phyloP scores from a whole-genome alignment of 768 basidiomycete genomes.

The Hemileccinum rubropunctum region DNA sequence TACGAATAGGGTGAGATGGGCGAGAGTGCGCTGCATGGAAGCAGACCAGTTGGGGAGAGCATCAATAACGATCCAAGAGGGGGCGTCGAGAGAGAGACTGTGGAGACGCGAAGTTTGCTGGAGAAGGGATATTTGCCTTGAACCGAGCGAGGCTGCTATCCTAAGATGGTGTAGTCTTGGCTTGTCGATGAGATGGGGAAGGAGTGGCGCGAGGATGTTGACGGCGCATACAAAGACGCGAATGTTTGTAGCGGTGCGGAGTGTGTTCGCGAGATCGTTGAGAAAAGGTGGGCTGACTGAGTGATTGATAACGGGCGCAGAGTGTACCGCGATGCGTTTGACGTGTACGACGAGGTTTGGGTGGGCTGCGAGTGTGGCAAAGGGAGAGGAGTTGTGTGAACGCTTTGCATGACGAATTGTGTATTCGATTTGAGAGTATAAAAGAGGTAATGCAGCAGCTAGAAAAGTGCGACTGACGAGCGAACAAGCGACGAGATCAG shows the following conservation, averaged over 20 bases:
- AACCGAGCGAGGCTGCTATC: slow-evolving; percentile 51
- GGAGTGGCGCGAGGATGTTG: slow-evolving; percentile 46
- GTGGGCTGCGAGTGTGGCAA: slow-evolving; percentile 53
- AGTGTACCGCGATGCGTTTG: slow-evolving; percentile 54
- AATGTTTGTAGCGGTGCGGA: slow-evolving; percentile 52
- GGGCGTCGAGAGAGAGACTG: slow-evolving; percentile 51
- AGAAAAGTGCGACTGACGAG: slow-evolving; percentile 67
- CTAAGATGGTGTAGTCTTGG: slow-evolving; percentile 45
- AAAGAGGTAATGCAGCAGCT: slow-evolving; percentile 56
- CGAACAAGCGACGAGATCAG: slow-evolving; percentile 57
- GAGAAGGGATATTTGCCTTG: slow-evolving; percentile 46
- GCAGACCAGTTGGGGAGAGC: slow-evolving; percentile 56
- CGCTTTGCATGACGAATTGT: slow-evolving; percentile 54
- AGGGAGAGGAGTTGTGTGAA: slow-evolving; percentile 53
- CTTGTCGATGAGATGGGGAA: slow-evolving; percentile 46
- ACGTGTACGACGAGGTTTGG: slow-evolving; percentile 56
- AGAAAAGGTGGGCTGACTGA: slow-evolving; percentile 48
- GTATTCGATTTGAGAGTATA: slow-evolving; percentile 61
- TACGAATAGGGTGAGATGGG: slow-evolving; percentile 58
- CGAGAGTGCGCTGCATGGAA: slow-evolving; percentile 43
- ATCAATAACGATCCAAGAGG: slow-evolving; percentile 63
- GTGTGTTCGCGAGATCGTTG: slow-evolving; percentile 45
- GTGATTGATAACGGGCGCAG: slow-evolving; percentile 41
- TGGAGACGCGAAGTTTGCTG: slow-evolving; percentile 38
- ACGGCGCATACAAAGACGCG: slow-evolving; percentile 54